A percentile compares a stretch with the other conserved stretches of the same genome.
phyloP scores from a whole-genome alignment of 805 yeast genomes.

The Diddensiella santjacobensis region DNA sequence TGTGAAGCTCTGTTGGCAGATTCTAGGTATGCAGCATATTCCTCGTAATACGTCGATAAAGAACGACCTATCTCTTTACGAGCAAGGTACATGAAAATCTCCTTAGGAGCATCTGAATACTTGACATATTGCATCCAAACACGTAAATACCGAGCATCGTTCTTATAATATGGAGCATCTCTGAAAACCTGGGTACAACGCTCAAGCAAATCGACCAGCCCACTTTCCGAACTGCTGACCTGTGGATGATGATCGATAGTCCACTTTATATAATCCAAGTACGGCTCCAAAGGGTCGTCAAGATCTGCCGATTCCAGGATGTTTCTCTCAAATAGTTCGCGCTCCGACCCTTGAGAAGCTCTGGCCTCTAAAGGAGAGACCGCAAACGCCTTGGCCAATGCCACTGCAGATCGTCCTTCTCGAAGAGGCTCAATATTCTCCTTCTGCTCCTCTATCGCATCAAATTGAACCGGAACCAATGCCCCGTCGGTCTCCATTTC shows the following conservation, averaged over 20 bases:
- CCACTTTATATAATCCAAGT: constrained; percentile 75
- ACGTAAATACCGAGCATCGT: constrained; percentile 75
- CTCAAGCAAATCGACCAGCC: constrained; percentile 62
- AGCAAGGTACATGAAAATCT: constrained; percentile 65
- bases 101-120: constrained; percentile 64
- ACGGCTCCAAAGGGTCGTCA: constrained; percentile 82
- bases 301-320: constrained; percentile 47
- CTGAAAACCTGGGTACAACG: constrained; percentile 66
- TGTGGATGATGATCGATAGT: constrained; percentile 53
- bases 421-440: constrained; percentile 50
- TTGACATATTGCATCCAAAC: constrained; percentile 79
- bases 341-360: constrained; percentile 31
- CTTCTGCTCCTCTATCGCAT: constrained; percentile 56
- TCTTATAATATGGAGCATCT: constrained; percentile 62
- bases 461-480: constrained; percentile 37
- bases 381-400: constrained; percentile 47
- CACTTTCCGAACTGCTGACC: constrained; percentile 60
- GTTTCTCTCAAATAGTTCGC: constrained; percentile 48
- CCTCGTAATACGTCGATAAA: constrained; percentile 72
- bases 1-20: constrained; percentile 42
- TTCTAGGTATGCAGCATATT: constrained; percentile 65
- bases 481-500: constrained; percentile 2
- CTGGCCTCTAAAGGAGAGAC: constrained; percentile 10
- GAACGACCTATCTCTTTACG: constrained; percentile 66
- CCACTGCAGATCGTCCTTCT: constrained; percentile 65